Conservation (phyloP, 2,329 filamentous ascomycete genomes). For the Colletotrichum falcatum region DNA sequence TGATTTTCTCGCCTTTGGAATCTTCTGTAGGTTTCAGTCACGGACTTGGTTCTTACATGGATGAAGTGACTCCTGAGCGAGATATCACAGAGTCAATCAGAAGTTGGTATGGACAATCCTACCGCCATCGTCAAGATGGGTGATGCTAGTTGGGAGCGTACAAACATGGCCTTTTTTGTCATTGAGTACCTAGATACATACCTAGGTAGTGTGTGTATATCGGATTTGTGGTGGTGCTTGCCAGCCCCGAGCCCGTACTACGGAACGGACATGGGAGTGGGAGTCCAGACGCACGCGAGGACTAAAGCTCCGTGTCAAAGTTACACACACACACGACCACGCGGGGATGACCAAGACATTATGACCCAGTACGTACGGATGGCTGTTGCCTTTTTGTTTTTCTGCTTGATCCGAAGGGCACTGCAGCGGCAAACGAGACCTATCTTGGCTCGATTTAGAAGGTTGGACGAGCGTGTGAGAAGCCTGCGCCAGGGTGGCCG, state of each 20-base stretch:
- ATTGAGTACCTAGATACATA: not conserved
- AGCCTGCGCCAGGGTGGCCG: constrained; percentile 35
- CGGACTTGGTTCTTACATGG: constrained; percentile 8
- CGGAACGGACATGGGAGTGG: constrained; percentile 1
- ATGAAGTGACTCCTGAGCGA: not conserved
- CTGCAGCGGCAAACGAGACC: constrained; percentile 31
- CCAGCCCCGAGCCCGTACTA: constrained; percentile 19
- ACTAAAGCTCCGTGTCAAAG: not conserved
- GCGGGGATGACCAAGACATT: constrained; percentile 1
- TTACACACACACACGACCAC: not conserved
- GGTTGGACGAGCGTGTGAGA: constrained; percentile 36
- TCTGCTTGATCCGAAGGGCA: constrained; percentile 7
- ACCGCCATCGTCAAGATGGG: constrained; percentile 1
- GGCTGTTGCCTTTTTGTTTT: not conserved
- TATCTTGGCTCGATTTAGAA: constrained; percentile 32
- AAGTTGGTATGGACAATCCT: constrained; percentile 12
- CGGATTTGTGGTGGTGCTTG: constrained; percentile 10
- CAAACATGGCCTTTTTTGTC: not conserved
- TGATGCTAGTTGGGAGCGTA: not conserved
- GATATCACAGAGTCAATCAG: not conserved
- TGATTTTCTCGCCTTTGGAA: not conserved
- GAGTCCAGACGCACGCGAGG: not conserved
- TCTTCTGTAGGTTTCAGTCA: constrained; percentile 14
- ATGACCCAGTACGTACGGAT: not conserved
- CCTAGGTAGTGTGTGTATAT: not conserved